Conservation (phyloP, 2,329 filamentous ascomycete genomes). For the Cyclaneusma minus region DNA sequence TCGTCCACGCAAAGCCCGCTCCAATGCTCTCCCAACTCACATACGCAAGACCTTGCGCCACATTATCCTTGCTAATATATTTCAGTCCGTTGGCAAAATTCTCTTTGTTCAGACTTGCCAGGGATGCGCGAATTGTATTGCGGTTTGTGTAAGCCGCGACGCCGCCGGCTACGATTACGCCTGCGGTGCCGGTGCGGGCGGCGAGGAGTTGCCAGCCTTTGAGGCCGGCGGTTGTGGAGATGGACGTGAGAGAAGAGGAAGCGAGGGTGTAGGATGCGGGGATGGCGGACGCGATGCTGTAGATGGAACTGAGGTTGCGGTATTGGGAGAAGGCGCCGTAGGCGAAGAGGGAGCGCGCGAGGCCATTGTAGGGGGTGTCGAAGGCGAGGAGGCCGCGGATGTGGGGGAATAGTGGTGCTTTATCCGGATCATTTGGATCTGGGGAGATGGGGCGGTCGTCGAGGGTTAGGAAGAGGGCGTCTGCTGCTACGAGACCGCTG, state of each 20-base stretch:
- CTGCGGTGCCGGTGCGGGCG: slow-evolving; percentile 67
- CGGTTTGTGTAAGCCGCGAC: slow-evolving; percentile 71
- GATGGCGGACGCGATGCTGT: slow-evolving; percentile 39
- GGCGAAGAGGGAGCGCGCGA: slow-evolving; percentile 42
- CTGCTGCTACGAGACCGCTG: slow-evolving; percentile 68
- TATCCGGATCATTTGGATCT: slow-evolving; percentile 6
- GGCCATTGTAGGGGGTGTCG: slow-evolving; percentile 69
- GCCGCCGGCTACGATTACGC: slow-evolving; percentile 64
- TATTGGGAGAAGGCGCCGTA: slow-evolving; percentile 45
- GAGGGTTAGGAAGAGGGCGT: slow-evolving; percentile 58
- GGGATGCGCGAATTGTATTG: slow-evolving; percentile 41
- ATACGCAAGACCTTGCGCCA: slow-evolving; percentile 38
- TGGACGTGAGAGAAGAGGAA: slow-evolving; percentile 7
- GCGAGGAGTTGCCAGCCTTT: slow-evolving; percentile 47
- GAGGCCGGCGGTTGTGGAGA: slow-evolving; percentile 3
- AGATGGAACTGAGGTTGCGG: slow-evolving; percentile 37
- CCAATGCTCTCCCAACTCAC: slow-evolving; percentile 43
- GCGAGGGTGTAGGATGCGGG: slow-evolving; percentile 30
- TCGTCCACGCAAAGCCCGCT: slow-evolving; percentile 61
- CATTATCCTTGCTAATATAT: slow-evolving; percentile 29
- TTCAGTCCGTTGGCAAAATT: slow-evolving; percentile 29
- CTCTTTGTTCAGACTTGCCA: slow-evolving; percentile 31
- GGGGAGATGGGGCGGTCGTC: slow-evolving; percentile 33
- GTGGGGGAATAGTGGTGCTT: slow-evolving; percentile 43
- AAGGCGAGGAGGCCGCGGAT: slow-evolving; percentile 71